These are phyloP conservation scores for Clarireedia sp. DNA, from an alignment of 2,329 filamentous ascomycete genomes.

Conservation along the genomic window DNA sequence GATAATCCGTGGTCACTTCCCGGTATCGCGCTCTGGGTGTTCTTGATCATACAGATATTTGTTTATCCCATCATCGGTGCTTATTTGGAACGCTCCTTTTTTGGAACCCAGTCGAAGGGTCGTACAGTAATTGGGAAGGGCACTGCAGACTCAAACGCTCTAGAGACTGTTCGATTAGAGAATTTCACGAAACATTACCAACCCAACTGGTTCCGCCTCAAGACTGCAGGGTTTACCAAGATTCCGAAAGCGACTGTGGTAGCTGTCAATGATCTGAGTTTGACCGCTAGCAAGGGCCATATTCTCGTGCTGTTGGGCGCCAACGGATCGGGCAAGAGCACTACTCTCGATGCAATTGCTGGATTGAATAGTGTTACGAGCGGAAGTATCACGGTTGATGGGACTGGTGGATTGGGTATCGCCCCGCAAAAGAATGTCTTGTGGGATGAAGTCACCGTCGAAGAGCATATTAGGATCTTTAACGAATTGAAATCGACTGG, in stretches of 20 bases:
- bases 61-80: slow-evolving; percentile 70
- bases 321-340: slow-evolving; percentile 86
- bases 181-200: slow-evolving; percentile 72
- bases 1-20: slow-evolving; percentile 59
- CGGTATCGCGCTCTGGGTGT: slow-evolving; percentile 69
- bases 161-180: slow-evolving; percentile 57
- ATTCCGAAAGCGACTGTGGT: slow-evolving; percentile 55
- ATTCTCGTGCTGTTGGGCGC: slow-evolving; percentile 82
- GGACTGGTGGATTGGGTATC: slow-evolving; percentile 71
- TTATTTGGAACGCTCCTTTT: slow-evolving; percentile 63
- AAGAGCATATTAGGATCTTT: slow-evolving; percentile 78
- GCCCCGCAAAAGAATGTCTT: slow-evolving; percentile 92
- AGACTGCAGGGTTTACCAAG: slow-evolving; percentile 30
- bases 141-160: slow-evolving; percentile 13
- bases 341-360: slow-evolving; percentile 80
- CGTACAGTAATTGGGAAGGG: slow-evolving; percentile 41
- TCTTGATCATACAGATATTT: slow-evolving; percentile 70
- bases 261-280: slow-evolving; percentile 68
- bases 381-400: slow-evolving; percentile 70
- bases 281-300: slow-evolving; percentile 67
- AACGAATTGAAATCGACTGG: slow-evolving; percentile 67
- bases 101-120: slow-evolving; percentile 62
- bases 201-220: slow-evolving; percentile 52
- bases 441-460: slow-evolving; percentile 81
- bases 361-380: slow-evolving; percentile 70